Evolutionary conservation across 1,139 yeast genomes (phyloP).

Genomic region (Candida tunisiensis): DNA sequence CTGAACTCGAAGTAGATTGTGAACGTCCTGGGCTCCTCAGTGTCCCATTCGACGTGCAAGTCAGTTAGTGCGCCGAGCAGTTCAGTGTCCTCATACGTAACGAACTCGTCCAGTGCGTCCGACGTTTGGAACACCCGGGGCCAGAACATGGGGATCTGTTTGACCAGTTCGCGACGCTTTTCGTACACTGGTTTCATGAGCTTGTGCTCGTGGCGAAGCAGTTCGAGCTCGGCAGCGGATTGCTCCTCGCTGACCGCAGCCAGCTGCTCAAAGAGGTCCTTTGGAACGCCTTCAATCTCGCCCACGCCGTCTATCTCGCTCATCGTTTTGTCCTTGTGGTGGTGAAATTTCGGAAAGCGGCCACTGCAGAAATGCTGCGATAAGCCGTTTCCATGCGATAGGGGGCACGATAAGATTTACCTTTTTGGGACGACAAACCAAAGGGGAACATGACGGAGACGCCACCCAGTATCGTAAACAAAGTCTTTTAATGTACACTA

Average conservation of each 20-base stretch:
- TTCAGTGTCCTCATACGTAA: slow-evolving; percentile 17
- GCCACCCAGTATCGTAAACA: too few species aligned
- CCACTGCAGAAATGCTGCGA: too few species aligned
- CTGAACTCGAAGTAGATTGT: slow-evolving; percentile 17
- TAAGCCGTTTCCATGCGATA: too few species aligned
- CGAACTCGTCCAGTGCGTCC: slow-evolving; percentile 14
- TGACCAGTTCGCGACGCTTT: slow-evolving; percentile 15
- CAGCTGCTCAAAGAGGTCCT: slow-evolving; percentile 4
- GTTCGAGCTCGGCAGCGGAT: slow-evolving; percentile 13
- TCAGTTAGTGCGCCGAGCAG: slow-evolving; percentile 15
- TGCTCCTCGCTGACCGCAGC: slow-evolving; percentile 39
- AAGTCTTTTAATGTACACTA: background rate
- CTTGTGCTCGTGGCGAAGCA: slow-evolving; percentile 12
- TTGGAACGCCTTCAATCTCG: too few species aligned
- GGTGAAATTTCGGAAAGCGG: too few species aligned
- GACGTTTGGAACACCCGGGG: slow-evolving; percentile 17
- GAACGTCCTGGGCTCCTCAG: slow-evolving; percentile 14
- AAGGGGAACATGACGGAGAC: too few species aligned
- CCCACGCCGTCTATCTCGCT: too few species aligned
- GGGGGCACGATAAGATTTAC: too few species aligned
- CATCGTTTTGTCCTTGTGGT: too few species aligned
- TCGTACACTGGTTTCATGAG: slow-evolving; percentile 18
- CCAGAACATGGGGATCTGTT: slow-evolving; percentile 22
- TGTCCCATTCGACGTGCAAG: slow-evolving; percentile 16
- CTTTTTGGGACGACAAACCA: background rate